phyloP scores from a whole-genome alignment of 176 grass and related monocot genomes.

The Hsuehochloa calcarea region DNA sequence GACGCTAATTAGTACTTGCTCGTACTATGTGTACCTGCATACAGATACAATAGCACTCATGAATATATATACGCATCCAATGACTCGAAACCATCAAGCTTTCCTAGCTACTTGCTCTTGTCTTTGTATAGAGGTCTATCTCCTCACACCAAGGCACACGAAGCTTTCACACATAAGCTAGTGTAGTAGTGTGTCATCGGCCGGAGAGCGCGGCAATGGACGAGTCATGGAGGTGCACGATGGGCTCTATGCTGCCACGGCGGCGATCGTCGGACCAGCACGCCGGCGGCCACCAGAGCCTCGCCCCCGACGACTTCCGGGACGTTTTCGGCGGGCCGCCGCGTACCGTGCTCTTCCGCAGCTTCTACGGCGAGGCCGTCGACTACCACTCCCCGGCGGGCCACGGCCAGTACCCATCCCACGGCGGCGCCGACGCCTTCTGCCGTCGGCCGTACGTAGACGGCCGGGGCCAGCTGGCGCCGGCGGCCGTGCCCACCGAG shows the following conservation, averaged over 20 bases:
- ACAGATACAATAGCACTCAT: neutral
- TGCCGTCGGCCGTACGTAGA: slow-evolving; percentile 15
- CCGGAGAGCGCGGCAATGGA: slow-evolving; percentile 40
- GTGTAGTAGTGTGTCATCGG: neutral
- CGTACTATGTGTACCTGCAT: slow-evolving; percentile 43
- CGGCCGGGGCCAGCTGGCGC: neutral
- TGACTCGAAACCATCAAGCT: slow-evolving; percentile 37
- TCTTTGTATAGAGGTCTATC: slow-evolving; percentile 28
- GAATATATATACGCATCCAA: slow-evolving; percentile 25
- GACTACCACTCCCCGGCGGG: slow-evolving; percentile 24
- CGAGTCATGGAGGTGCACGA: slow-evolving; percentile 80
- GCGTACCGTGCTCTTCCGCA: slow-evolving; percentile 72
- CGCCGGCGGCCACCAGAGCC: slow-evolving; percentile 2
- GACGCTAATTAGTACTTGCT: slow-evolving; percentile 36
- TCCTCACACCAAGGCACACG: slow-evolving; percentile 28
- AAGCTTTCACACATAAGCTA: slow-evolving; percentile 6
- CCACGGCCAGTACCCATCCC: neutral
- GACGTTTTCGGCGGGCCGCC: slow-evolving; percentile 94
- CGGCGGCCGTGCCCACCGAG: slow-evolving; percentile 56
- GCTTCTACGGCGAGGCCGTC: slow-evolving; percentile 50
- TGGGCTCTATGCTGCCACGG: slow-evolving; percentile 50
- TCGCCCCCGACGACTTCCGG: slow-evolving; percentile 62
- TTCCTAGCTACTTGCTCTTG: slow-evolving; percentile 21
- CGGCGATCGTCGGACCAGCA: slow-evolving; percentile 33
- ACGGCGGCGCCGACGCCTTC: slow-evolving; percentile 27